These are phyloP conservation scores for Pseudogymnoascus sp. DNA, from an alignment of 2,329 filamentous ascomycete species.

Conservation along the genomic window DNA sequence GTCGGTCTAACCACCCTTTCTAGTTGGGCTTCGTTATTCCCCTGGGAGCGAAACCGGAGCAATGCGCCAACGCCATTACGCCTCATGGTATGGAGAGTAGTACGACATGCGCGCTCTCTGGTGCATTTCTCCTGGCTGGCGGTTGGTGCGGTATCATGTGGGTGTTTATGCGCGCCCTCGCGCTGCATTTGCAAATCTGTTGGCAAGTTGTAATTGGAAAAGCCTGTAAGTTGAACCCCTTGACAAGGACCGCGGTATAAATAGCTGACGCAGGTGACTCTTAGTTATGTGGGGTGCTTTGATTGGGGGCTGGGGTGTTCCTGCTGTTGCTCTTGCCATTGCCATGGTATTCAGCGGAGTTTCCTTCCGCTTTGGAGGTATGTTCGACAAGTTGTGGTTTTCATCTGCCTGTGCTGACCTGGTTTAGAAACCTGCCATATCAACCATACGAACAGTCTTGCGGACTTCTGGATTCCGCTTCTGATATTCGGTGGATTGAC, in stretches of 20 bases:
- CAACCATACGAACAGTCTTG: slow-evolving; percentile 77
- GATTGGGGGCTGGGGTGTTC: slow-evolving; percentile 74
- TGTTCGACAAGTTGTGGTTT: slow-evolving; percentile 27
- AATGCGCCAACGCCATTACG: slow-evolving; percentile 86
- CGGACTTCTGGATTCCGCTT: slow-evolving; percentile 84
- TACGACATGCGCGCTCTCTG: slow-evolving; percentile 78
- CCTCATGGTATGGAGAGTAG: slow-evolving; percentile 85
- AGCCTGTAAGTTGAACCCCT: slow-evolving; percentile 40
- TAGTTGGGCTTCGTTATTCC: slow-evolving; percentile 88
- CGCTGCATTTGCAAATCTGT: slow-evolving; percentile 93
- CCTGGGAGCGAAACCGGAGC: slow-evolving; percentile 64
- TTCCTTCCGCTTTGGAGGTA: slow-evolving; percentile 82
- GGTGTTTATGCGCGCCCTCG: slow-evolving; percentile 83
- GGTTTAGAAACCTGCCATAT: slow-evolving; percentile 89
- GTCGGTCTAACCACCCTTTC: slow-evolving; percentile 19
- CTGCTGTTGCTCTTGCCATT: slow-evolving; percentile 64
- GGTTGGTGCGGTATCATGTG: slow-evolving; percentile 81
- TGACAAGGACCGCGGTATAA: not conserved
- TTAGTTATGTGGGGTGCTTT: slow-evolving; percentile 74
- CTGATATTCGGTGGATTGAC: slow-evolving; percentile 70
- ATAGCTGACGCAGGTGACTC: not conserved
- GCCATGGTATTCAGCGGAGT: slow-evolving; percentile 82
- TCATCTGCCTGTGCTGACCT: slow-evolving; percentile 51
- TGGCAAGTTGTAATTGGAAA: slow-evolving; percentile 89
- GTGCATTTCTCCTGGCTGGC: slow-evolving; percentile 75